Evolutionary conservation across 2,329 filamentous ascomycete genomes (phyloP).

Genomic region (Clonostachys solani): DNA sequence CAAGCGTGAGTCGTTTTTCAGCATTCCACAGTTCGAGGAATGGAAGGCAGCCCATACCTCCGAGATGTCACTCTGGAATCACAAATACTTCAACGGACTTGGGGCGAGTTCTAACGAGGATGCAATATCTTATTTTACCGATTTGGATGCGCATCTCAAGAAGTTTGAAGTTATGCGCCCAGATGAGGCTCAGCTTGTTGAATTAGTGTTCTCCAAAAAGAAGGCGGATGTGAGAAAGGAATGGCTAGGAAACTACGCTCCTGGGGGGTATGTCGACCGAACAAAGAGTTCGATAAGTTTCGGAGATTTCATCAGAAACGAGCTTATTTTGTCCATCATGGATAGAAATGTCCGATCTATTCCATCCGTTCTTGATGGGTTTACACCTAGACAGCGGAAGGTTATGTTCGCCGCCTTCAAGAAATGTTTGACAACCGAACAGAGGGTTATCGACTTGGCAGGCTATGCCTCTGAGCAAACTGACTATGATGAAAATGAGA

Average conservation of each 20-base stretch:
- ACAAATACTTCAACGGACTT: conserved; percentile 99
- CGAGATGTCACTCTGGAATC: conserved; percentile 77
- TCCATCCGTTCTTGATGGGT: conserved; percentile 86
- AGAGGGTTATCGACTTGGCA: conserved; percentile 93
- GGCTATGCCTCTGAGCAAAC: conserved; percentile 90
- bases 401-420: conserved; percentile 93
- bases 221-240: conserved; percentile 97
- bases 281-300: conserved; percentile 77
- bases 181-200: conserved; percentile 79
- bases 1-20: conserved; percentile 81
- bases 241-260: conserved; percentile 90
- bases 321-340: conserved; percentile 98
- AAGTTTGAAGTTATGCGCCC: conserved; percentile 83
- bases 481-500: conserved; percentile 92
- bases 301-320: conserved; percentile 93
- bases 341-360: conserved; percentile 97
- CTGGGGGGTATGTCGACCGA: conserved; percentile 90
- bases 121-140: conserved; percentile 90
- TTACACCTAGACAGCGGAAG: conserved; percentile 97
- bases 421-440: conserved; percentile 85
- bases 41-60: conserved; percentile 75
- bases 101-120: conserved; percentile 89
- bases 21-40: conserved; percentile 89
- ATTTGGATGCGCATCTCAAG: conserved; percentile 91
- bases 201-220: conserved; percentile 98